These are phyloP conservation scores for Amanita molliuscula DNA, from an alignment of 768 basidiomycete species.

Conservation along the genomic window DNA sequence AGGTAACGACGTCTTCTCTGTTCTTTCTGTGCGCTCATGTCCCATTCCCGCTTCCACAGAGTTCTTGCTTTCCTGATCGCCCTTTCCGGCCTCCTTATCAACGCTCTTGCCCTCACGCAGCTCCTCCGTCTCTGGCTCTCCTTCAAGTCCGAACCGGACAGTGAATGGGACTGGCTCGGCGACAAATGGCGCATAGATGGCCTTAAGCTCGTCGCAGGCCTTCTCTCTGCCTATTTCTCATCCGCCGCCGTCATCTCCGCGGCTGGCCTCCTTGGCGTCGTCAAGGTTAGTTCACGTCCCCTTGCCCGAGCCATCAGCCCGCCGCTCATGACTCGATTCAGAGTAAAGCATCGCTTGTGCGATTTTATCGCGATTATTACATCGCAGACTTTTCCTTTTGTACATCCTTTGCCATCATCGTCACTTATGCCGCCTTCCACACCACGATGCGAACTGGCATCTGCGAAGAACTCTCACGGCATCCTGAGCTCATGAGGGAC, in stretches of 20 bases:
- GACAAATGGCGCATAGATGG: slow-evolving; percentile 27
- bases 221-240: slow-evolving; percentile 58
- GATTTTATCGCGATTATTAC: slow-evolving; percentile 75
- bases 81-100: slow-evolving; percentile 15
- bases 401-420: slow-evolving; percentile 43
- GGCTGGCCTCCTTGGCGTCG: slow-evolving; percentile 58
- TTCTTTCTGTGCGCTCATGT: slow-evolving; percentile 1
- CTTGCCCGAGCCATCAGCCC: neutral
- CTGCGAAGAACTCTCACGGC: slow-evolving; percentile 68
- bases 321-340: slow-evolving; percentile 15
- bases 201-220: slow-evolving; percentile 45
- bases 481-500: slow-evolving; percentile 65
- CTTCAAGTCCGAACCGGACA: slow-evolving; percentile 10
- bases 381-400: slow-evolving; percentile 71
- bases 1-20: neutral
- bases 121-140: slow-evolving; percentile 17
- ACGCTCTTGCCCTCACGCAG: slow-evolving; percentile 13
- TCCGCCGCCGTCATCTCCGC: slow-evolving; percentile 53
- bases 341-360: slow-evolving; percentile 56
- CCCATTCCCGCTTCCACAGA: slow-evolving; percentile 9
- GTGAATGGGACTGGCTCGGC: slow-evolving; percentile 10
- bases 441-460: slow-evolving; percentile 44
- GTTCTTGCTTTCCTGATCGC: slow-evolving; percentile 18
- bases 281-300: slow-evolving; percentile 39
- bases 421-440: slow-evolving; percentile 50